These are phyloP conservation scores for Halenospora varia DNA, from an alignment of 495 filamentous ascomycete genomes.

Conservation along the genomic window DNA sequence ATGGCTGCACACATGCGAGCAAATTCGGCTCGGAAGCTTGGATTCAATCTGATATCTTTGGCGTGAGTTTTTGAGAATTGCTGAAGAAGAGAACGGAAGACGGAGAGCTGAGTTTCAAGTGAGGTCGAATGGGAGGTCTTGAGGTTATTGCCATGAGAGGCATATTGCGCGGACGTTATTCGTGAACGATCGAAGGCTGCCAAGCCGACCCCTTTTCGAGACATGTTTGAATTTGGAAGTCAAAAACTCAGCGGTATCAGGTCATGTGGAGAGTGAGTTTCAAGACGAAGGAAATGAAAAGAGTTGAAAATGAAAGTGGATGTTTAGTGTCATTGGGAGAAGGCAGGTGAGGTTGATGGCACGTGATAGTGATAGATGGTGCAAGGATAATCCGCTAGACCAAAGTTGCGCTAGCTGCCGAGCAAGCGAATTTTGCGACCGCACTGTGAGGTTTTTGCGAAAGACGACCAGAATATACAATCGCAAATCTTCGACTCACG, in stretches of 20 bases:
- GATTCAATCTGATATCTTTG: slow-evolving; percentile 92
- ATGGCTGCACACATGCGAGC: slow-evolving; percentile 97
- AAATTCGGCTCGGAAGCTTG: slow-evolving; percentile 92
- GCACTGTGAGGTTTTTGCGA: slow-evolving; percentile 3
- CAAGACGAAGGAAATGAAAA: too few species aligned
- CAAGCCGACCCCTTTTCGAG: slow-evolving; percentile 78
- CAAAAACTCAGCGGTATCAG: too few species aligned
- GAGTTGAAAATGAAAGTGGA: too few species aligned
- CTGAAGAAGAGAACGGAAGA: slow-evolving; percentile 91
- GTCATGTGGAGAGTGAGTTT: too few species aligned
- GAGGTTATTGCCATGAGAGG: slow-evolving; percentile 80
- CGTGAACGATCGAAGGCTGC: slow-evolving; percentile 83
- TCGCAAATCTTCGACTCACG: slow-evolving; percentile 13
- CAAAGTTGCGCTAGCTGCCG: not conserved
- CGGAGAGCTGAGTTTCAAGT: slow-evolving; percentile 84
- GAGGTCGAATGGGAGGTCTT: slow-evolving; percentile 76
- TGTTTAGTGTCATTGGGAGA: too few species aligned
- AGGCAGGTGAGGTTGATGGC: too few species aligned
- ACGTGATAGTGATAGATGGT: not conserved
- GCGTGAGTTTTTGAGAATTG: slow-evolving; percentile 92
- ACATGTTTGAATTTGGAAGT: slow-evolving; percentile 40
- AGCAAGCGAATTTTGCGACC: not conserved
- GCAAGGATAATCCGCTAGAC: not conserved
- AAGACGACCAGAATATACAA: not conserved
- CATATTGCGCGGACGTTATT: slow-evolving; percentile 78